Evolutionary conservation across 495 filamentous ascomycete genomes (phyloP).

Genomic region (Parachaetomium inaequale): DNA sequence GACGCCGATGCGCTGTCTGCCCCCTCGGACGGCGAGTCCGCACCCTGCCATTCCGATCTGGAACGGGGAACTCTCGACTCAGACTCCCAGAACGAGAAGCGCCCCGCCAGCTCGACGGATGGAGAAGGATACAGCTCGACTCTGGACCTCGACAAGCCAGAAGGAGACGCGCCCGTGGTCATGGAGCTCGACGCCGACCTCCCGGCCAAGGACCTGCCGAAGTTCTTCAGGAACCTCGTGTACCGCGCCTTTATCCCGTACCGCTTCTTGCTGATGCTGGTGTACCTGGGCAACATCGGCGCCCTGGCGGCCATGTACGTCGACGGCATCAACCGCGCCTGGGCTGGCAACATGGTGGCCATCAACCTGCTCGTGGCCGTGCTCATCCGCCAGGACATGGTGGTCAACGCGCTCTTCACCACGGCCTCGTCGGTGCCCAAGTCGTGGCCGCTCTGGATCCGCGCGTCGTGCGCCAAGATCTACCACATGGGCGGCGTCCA

Average conservation of each 20-base stretch:
- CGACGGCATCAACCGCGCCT: neutral
- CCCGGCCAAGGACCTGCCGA: neutral
- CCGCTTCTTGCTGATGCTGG: neutral
- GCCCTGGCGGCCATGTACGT: conserved; percentile 23
- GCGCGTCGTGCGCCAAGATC: conserved; percentile 55
- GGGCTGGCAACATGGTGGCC: conserved; percentile 15
- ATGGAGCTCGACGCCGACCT: conserved; percentile 2
- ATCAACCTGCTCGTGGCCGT: conserved; percentile 45
- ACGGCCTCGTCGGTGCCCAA: conserved; percentile 51
- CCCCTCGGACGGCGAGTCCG: neutral
- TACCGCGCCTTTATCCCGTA: neutral
- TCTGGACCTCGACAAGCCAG: neutral
- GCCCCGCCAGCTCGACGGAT: neutral
- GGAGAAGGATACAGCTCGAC: neutral
- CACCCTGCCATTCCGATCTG: neutral
- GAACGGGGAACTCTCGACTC: neutral
- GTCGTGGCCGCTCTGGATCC: conserved; percentile 54
- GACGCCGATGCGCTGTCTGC: neutral
- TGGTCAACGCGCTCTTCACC: conserved; percentile 60
- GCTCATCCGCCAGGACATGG: conserved; percentile 57
- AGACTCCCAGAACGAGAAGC: neutral
- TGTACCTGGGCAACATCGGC: conserved; percentile 13
- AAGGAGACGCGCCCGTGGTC: conserved; percentile 6
- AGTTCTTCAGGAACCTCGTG: neutral
- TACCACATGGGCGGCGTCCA: conserved; percentile 69